Evolutionary conservation across 2,329 filamentous ascomycete genomes (phyloP), one percentile per base, ranked within the genome.

Genomic region (Aspergillus terreus): DNA sequence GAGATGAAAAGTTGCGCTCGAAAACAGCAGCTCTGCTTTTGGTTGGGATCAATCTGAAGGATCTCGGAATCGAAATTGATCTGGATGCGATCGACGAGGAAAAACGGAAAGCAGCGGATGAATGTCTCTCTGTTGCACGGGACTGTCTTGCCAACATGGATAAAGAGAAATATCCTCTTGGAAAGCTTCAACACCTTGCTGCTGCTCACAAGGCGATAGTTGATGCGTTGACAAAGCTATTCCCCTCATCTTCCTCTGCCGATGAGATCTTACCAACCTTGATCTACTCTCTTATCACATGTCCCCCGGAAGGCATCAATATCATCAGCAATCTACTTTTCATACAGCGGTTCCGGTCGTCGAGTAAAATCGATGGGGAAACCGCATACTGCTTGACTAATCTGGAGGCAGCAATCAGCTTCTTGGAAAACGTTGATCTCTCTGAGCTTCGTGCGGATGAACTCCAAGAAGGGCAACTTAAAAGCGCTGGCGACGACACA

Each of bases 211-310:
- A 95, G 75, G 87, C 86, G 58, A 97, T 99, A 57, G 94, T 99
- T 45, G 92, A 97, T 68, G 92, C 91, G 4, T 68, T 87, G 15
- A 85, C 82, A 14, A 79, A 82, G 49, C 73, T 86, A 17, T 80
- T 86, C 49, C 82, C 83, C 7, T 82, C 92, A 0, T 82, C 82
- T 0, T 96, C 94, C 1, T 97, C 94, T 1, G 94, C 94, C 2
- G 94, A 99, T 66, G 94, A 97, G 72, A 95, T 99, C 49, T 85
- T 99, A 69, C 94, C 94, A 0, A 96, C 95, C 70, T 80, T 99
- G 56, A 99, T 99, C 55, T 99, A 95, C 74, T 90, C 91, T 0
- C 81, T 99, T 54, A 95, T 99, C 66, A 96, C 91, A 2, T 86
- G 92, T 42, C 87, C 90, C 0, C 88, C 92, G 0, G 88, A 94